Evolutionary conservation across 495 filamentous ascomycete species (phyloP).

Genomic region (Penicillium bovifimosum): DNA sequence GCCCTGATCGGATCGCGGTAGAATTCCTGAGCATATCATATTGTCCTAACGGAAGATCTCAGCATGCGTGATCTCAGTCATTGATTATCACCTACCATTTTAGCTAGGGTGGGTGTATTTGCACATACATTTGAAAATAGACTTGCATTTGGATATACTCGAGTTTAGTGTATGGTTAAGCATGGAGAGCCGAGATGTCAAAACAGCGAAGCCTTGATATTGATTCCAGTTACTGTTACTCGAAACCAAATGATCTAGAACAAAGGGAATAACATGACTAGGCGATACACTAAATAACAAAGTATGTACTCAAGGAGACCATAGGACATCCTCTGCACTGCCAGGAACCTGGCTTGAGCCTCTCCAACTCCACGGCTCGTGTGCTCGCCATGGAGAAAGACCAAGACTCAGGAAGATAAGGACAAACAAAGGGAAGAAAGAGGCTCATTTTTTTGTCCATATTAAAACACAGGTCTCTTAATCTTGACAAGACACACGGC

Average conservation of each 20-base stretch:
- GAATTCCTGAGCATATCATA: conserved; percentile 4
- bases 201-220: background rate
- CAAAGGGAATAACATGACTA: conserved; percentile 33
- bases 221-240: background rate
- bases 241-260: conserved; percentile 2
- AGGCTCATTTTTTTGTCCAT: conserved; percentile 42
- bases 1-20: conserved; percentile 50
- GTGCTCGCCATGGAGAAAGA: conserved; percentile 3
- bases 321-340: conserved; percentile 11
- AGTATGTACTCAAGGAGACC: conserved; percentile 29
- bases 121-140: conserved; percentile 21
- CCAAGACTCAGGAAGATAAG: conserved; percentile 5
- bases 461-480: conserved; percentile 45
- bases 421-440: conserved; percentile 27
- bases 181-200: background rate
- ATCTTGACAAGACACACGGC: conserved; percentile 40
- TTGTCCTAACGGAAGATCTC: background rate
- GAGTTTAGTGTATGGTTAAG: conserved; percentile 11
- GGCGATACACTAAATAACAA: conserved; percentile 32
- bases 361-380: conserved; percentile 1
- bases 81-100: background rate
- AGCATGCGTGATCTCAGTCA: background rate
- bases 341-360: conserved; percentile 1
- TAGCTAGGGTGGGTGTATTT: conserved; percentile 1
- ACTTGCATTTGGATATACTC: background rate